Percentiles rank a stretch among this genome's conserved stretches.
Conservation (phyloP, 768 basidiomycete genomes). For the Russula compacta region DNA sequence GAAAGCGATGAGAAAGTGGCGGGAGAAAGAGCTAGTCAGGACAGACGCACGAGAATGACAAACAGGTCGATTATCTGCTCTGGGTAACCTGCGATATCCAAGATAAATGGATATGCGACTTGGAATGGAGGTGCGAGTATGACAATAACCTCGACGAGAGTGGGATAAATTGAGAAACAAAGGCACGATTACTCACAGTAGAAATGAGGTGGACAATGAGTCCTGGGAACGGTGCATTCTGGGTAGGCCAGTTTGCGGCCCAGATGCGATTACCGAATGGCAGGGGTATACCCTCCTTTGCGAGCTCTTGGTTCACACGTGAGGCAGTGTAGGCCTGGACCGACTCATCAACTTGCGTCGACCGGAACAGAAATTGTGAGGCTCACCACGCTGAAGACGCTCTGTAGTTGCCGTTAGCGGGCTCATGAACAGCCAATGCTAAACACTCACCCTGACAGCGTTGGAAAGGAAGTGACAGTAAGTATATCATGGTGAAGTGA, state of each 20-base stretch:
- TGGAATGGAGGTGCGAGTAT: constrained; percentile 45
- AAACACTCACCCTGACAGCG: constrained; percentile 4
- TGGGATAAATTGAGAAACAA: background rate
- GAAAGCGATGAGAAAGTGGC: background rate
- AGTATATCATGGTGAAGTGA: background rate
- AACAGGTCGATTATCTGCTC: constrained; percentile 48
- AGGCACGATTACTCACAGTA: constrained; percentile 28
- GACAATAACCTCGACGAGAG: constrained; percentile 34
- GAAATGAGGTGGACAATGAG: constrained; percentile 48
- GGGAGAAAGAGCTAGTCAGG: background rate
- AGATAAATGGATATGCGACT: constrained; percentile 52
- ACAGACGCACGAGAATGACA: constrained; percentile 39
- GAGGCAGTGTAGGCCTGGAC: constrained; percentile 41
- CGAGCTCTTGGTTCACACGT: constrained; percentile 51
- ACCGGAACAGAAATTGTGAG: no score
- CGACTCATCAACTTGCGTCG: background rate
- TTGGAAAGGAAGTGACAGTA: background rate
- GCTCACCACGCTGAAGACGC: constrained; percentile 5
- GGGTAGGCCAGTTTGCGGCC: constrained; percentile 56
- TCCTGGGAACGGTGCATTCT: constrained; percentile 47
- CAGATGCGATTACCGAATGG: constrained; percentile 51
- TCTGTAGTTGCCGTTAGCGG: constrained; percentile 3
- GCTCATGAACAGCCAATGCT: background rate
- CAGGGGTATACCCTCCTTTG: constrained; percentile 54
- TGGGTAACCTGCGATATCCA: constrained; percentile 48